Evolutionary conservation across 129 eudicot genomes (phyloP).

Genomic region (Kitagawia praeruptora): DNA sequence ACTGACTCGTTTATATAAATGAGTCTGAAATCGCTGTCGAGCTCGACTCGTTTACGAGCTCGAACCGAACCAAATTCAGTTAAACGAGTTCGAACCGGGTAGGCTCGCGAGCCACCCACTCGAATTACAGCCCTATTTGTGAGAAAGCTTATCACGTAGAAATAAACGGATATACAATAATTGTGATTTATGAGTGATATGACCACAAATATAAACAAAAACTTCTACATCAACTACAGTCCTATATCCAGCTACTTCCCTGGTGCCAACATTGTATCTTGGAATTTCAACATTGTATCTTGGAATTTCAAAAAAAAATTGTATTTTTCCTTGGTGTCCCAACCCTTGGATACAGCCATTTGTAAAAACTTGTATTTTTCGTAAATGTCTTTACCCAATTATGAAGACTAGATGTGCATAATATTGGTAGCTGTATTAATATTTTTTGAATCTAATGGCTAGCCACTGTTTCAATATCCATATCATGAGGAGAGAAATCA

Average conservation of each 20-base stretch:
- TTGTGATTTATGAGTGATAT: not conserved
- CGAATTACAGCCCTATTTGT: too few relatives aligned
- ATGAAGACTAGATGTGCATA: not conserved
- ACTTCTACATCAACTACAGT: not conserved
- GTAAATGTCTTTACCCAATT: not conserved
- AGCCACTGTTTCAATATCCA: conserved; percentile 26
- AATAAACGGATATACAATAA: not conserved
- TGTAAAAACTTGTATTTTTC: not conserved
- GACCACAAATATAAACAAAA: not conserved
- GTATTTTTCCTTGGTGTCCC: not conserved
- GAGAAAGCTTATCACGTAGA: too few relatives aligned
- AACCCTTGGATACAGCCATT: too few relatives aligned
- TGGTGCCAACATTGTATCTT: conserved; percentile 11
- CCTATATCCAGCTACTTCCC: not conserved
- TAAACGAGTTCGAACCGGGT: too few relatives aligned
- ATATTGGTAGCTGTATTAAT: not conserved
- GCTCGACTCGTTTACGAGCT: too few relatives aligned
- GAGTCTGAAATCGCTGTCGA: too few relatives aligned
- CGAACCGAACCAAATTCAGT: too few relatives aligned
- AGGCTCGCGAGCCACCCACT: too few relatives aligned
- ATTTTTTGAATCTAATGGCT: not conserved
- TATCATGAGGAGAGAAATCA: conserved; percentile 40
- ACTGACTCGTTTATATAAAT: too few relatives aligned
- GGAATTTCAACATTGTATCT: not conserved
- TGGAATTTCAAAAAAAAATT: too few relatives aligned